Percentiles rank a stretch among this genome's conserved stretches.
phyloP scores from a whole-genome alignment of 805 yeast species.

The Saccharomyces cerevisiae region DNA sequence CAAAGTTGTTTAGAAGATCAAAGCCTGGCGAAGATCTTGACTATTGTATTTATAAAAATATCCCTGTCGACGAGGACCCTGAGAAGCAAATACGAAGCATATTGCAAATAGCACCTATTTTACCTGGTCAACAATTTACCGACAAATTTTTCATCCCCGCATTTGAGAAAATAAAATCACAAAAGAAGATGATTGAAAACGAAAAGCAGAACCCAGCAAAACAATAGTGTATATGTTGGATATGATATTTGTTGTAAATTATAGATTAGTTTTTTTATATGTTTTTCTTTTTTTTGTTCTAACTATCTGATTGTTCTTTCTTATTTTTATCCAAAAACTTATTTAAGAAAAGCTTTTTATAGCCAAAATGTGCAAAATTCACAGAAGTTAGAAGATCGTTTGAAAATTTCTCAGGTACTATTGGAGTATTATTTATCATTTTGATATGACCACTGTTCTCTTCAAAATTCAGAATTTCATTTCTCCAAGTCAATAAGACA shows the following conservation, averaged over 20 bases:
- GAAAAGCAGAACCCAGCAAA: neutral
- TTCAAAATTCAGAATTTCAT: slow-evolving; percentile 11
- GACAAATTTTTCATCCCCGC: slow-evolving; percentile 65
- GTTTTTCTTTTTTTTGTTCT: neutral
- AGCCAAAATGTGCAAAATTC: slow-evolving; percentile 7
- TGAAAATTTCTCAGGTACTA: slow-evolving; percentile 4
- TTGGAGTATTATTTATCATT: slow-evolving; percentile 7
- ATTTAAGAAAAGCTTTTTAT: slow-evolving; percentile 6
- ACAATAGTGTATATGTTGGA: neutral
- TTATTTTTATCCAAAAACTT: neutral
- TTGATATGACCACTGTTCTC: slow-evolving; percentile 2
- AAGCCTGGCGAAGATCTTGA: slow-evolving; percentile 45
- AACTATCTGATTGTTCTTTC: neutral
- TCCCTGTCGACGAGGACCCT: slow-evolving; percentile 43
- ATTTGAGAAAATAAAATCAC: slow-evolving; percentile 39
- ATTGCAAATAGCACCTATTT: slow-evolving; percentile 62
- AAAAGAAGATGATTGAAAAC: slow-evolving; percentile 7
- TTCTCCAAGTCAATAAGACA: slow-evolving; percentile 11
- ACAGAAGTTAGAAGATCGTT: slow-evolving; percentile 7
- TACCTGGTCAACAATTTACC: slow-evolving; percentile 72
- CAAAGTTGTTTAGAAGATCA: slow-evolving; percentile 59
- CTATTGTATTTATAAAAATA: slow-evolving; percentile 56
- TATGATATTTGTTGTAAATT: neutral
- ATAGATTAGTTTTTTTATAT: neutral
- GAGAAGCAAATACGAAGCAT: slow-evolving; percentile 48